A percentile compares a stretch with the other conserved stretches of the same genome.
phyloP scores from a whole-genome alignment of 2,329 filamentous ascomycete species.

The Falciphora oryzae region DNA sequence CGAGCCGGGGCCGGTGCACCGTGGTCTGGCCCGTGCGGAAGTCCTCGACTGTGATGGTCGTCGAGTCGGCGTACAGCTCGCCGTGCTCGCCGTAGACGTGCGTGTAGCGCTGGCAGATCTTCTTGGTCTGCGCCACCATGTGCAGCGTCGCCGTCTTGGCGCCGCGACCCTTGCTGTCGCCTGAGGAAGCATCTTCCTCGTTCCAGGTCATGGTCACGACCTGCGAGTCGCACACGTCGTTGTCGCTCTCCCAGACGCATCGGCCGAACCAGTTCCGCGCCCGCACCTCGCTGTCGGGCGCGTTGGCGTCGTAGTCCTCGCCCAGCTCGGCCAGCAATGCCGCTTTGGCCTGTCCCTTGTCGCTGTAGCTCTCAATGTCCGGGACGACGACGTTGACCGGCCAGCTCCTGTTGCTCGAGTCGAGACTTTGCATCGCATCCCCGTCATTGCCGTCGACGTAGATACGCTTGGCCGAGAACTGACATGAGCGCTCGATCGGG shows the following conservation, averaged over 20 bases:
- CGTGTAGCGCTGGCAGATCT: conserved; percentile 80
- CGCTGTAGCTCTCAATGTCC: conserved; percentile 74
- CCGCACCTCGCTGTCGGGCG: conserved; percentile 40
- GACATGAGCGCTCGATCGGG: conserved; percentile 66
- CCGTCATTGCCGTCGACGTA: conserved; percentile 53
- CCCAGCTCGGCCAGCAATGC: conserved; percentile 31
- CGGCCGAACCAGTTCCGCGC: conserved; percentile 75
- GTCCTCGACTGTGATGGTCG: conserved; percentile 67
- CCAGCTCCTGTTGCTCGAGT: conserved; percentile 65
- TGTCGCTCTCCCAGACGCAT: conserved; percentile 92
- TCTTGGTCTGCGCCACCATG: conserved; percentile 87
- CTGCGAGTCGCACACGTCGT: conserved; percentile 91
- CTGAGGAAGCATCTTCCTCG: conserved; percentile 43
- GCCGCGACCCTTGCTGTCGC: conserved; percentile 32
- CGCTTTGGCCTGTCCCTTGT: conserved; percentile 41
- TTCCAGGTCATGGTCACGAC: conserved; percentile 85
- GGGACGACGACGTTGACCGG: conserved; percentile 85
- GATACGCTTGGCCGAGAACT: conserved; percentile 79
- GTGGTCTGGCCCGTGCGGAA: conserved; percentile 55
- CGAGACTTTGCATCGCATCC: conserved; percentile 49
- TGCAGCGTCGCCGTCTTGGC: conserved; percentile 87
- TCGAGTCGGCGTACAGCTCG: conserved; percentile 77
- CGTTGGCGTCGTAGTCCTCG: conserved; percentile 48
- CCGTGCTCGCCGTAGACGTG: conserved; percentile 81
- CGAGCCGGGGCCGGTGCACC: conserved; percentile 54